A percentile compares a stretch with the other conserved stretches of the same genome.
Evolutionary conservation across 345 rosid genomes (phyloP).

Genomic region (Carallia pectinifolia): DNA sequence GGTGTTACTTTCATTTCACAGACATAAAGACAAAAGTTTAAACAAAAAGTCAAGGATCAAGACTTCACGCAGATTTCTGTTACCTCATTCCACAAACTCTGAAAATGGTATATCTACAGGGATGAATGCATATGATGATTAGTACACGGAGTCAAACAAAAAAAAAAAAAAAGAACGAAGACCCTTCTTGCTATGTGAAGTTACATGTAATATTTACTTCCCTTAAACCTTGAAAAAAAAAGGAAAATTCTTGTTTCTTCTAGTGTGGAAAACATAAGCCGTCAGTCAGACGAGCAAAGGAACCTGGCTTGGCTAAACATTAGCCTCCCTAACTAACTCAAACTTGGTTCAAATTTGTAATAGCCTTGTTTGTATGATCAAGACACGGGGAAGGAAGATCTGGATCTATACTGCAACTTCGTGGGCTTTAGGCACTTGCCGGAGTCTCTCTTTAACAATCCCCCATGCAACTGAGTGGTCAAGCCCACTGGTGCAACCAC

Average conservation of each 20-base stretch:
- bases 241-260: not conserved
- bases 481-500: slow-evolving; percentile 3
- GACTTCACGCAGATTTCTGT: not conserved
- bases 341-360: not conserved
- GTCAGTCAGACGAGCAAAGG: not conserved
- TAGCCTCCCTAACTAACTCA: not conserved
- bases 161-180: too few species aligned
- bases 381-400: not conserved
- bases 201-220: not conserved
- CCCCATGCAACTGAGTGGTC: not conserved
- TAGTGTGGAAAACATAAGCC: not conserved
- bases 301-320: not conserved
- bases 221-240: too few species aligned
- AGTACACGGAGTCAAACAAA: not conserved
- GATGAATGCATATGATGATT: not conserved
- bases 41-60: not conserved
- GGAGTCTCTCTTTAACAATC: not conserved
- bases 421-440: not conserved
- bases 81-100: not conserved
- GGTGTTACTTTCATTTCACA: not conserved
- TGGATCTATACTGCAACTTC: not conserved
- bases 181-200: not conserved
- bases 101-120: not conserved
- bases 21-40: not conserved
- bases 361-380: not conserved